Conservation (phyloP, 495 filamentous ascomycete species). For the Trichodelitschia bisporula region DNA sequence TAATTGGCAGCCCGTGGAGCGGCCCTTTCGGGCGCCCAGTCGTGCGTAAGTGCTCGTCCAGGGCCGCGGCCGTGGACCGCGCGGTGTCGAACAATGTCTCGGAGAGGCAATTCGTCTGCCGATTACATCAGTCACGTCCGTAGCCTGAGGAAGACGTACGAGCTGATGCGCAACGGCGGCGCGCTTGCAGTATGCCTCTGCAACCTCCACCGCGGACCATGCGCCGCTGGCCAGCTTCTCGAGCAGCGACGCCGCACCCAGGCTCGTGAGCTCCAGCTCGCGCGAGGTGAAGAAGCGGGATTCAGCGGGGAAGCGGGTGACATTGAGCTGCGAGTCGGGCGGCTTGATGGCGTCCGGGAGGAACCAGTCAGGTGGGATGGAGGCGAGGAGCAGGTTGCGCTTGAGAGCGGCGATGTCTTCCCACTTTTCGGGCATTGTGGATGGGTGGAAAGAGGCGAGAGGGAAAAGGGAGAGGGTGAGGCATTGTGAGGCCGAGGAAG, state of each 20-base stretch:
- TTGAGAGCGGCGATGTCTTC: conserved; percentile 17
- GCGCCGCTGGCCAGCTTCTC: conserved; percentile 2
- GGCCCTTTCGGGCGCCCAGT: conserved; percentile 29
- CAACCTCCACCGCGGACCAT: conserved; percentile 5
- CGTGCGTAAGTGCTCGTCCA: conserved; percentile 27
- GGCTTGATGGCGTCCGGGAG: conserved; percentile 18
- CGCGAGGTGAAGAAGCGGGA: conserved; percentile 14
- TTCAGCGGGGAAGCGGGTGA: conserved; percentile 16
- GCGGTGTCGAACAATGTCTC: conserved; percentile 42
- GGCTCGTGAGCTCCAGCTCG: conserved; percentile 7
- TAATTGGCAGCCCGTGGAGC: conserved; percentile 42
- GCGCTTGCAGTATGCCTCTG: conserved; percentile 9
- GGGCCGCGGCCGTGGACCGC: conserved; percentile 26
- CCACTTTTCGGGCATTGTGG: no score
- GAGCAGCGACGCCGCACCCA: conserved; percentile 6
- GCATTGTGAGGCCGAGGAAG: no score
- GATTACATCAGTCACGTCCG: conserved; percentile 1
- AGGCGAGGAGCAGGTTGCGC: conserved; percentile 12
- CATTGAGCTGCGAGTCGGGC: conserved; percentile 15
- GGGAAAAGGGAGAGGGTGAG: no score
- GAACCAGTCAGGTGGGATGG: conserved; percentile 18
- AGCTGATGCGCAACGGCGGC: conserved; percentile 10
- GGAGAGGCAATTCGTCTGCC: conserved; percentile 30
- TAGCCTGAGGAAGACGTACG: conserved; percentile 1
- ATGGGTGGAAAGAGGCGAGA: no score